Conservation (phyloP, 495 filamentous ascomycete species). For the Aspergillus diversus region DNA sequence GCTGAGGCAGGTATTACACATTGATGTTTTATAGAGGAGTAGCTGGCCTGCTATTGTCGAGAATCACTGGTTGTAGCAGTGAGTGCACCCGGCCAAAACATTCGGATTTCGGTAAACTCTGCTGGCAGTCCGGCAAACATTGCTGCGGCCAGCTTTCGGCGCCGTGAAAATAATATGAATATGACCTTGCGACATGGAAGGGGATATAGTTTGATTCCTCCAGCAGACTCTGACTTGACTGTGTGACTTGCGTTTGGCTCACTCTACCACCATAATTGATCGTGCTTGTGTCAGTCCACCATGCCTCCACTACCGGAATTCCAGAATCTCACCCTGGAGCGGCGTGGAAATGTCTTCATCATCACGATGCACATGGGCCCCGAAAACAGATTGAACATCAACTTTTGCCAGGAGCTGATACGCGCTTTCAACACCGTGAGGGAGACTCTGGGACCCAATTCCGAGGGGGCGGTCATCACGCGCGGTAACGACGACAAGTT, state of each 20-base stretch:
- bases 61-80: too few species aligned
- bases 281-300: not conserved
- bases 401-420: not conserved
- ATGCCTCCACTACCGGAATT: not conserved
- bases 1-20: too few species aligned
- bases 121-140: not conserved
- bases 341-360: not conserved
- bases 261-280: not conserved
- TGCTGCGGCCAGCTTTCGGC: not conserved
- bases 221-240: too few species aligned
- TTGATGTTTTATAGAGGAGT: too few species aligned
- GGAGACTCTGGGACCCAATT: not conserved
- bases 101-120: not conserved
- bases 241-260: not conserved
- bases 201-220: too few species aligned
- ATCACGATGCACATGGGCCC: not conserved
- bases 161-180: too few species aligned
- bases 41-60: too few species aligned
- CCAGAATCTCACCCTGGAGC: not conserved
- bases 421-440: not conserved
- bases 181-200: too few species aligned
- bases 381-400: not conserved
- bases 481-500: not conserved
- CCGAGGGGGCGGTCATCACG: not conserved
- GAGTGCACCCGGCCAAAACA: not conserved